Conservation (phyloP, 169 alveolate species). For the Theileria orientalis region DNA sequence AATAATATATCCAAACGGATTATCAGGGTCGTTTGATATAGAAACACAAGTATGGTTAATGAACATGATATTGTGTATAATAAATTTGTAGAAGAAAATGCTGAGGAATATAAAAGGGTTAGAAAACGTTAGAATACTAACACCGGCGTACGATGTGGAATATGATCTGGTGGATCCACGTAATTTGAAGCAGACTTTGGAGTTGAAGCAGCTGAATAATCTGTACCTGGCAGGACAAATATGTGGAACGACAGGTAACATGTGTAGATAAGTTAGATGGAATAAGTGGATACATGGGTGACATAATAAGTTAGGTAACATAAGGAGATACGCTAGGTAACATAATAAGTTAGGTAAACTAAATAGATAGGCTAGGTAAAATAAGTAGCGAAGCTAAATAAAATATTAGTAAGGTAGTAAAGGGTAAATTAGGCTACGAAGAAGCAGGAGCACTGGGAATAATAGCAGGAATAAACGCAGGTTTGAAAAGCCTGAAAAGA, state of each 20-base stretch:
- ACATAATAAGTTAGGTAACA: no score
- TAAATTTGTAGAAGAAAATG: slow-evolving; percentile 38
- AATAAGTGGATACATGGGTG: no score
- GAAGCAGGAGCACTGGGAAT: slow-evolving; percentile 92
- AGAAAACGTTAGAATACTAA: slow-evolving; percentile 79
- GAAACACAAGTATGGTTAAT: slow-evolving; percentile 67
- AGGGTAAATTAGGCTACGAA: slow-evolving; percentile 82
- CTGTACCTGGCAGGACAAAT: slow-evolving; percentile 89
- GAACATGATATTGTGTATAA: slow-evolving; percentile 9
- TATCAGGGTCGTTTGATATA: slow-evolving; percentile 86
- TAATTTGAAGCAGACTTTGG: slow-evolving; percentile 76
- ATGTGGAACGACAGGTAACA: slow-evolving; percentile 88
- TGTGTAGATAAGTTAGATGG: not conserved
- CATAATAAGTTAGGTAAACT: no score
- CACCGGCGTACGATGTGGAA: slow-evolving; percentile 90
- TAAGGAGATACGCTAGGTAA: no score
- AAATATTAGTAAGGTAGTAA: no score
- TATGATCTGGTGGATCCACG: slow-evolving; percentile 84
- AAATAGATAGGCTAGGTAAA: no score
- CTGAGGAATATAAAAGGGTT: slow-evolving; percentile 70
- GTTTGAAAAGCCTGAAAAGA: slow-evolving; percentile 55
- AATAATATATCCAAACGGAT: slow-evolving; percentile 88
- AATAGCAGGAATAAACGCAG: slow-evolving; percentile 91
- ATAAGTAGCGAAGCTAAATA: no score
- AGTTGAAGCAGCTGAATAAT: slow-evolving; percentile 73